Evolutionary conservation across 2,329 filamentous ascomycete genomes (phyloP).

Genomic region (Penicillium sp.): DNA sequence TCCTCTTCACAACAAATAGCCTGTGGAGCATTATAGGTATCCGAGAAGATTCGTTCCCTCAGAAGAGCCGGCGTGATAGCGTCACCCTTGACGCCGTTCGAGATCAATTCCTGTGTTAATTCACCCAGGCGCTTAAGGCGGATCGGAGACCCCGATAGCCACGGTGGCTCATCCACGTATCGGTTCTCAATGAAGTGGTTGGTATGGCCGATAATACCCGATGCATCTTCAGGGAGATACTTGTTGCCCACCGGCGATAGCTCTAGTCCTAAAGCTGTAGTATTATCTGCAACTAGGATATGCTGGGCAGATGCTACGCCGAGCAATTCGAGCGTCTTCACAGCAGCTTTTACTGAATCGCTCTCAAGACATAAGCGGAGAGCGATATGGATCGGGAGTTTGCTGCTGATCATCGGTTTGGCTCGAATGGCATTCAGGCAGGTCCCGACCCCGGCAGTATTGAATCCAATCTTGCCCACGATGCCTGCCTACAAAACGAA

Average conservation of each 20-base stretch:
- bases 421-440: conserved; percentile 60
- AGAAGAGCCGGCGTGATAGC: conserved; percentile 22
- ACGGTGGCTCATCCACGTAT: conserved; percentile 32
- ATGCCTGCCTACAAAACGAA: conserved; percentile 38
- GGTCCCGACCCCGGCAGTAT: conserved; percentile 54
- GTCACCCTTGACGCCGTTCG: conserved; percentile 19
- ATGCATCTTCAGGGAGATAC: conserved; percentile 34
- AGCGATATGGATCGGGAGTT: conserved; percentile 59
- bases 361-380: conserved; percentile 55
- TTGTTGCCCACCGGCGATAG: conserved; percentile 29
- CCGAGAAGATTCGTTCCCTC: conserved; percentile 34
- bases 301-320: conserved; percentile 54
- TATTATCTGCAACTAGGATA: conserved; percentile 51
- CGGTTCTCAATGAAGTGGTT: conserved; percentile 43
- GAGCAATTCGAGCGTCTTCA: conserved; percentile 41
- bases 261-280: conserved; percentile 25
- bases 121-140: conserved; percentile 27
- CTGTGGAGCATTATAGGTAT: conserved; percentile 34
- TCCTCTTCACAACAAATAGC: conserved; percentile 37
- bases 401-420: conserved; percentile 49
- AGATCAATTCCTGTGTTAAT: conserved; percentile 24
- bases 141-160: conserved; percentile 32
- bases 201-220: conserved; percentile 41
- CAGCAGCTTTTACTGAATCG: conserved; percentile 44
- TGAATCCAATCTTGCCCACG: conserved; percentile 64